These are phyloP conservation scores for Glycine latifolia DNA, from an alignment of 306 rosid genomes.

Conservation along the genomic window DNA sequence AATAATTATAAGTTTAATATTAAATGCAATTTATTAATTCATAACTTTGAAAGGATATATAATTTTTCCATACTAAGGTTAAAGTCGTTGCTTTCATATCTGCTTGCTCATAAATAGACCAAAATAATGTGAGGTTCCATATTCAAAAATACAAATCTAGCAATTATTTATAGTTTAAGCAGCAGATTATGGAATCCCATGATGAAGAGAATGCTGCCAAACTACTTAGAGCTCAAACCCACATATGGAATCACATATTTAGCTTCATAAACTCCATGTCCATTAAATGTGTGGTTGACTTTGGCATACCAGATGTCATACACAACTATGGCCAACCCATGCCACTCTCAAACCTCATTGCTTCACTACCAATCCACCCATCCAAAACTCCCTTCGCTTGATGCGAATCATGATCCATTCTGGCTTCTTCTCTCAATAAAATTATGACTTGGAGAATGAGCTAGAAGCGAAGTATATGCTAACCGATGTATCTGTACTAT, in stretches of 20 bases:
- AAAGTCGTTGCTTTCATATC: no score
- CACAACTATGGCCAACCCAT: conserved; percentile 42
- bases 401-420: conserved; percentile 42
- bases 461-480: background rate
- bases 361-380: conserved; percentile 31
- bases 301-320: conserved; percentile 43
- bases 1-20: no score
- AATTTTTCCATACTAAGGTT: no score
- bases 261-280: conserved; percentile 47
- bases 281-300: conserved; percentile 38
- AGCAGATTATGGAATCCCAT: conserved; percentile 29
- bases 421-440: background rate
- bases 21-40: no score
- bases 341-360: conserved; percentile 29
- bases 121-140: background rate
- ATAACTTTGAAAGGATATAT: no score
- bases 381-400: conserved; percentile 26
- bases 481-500: conserved; percentile 15
- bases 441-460: background rate
- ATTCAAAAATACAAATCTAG: background rate
- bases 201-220: conserved; percentile 7
- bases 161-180: no score
- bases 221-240: conserved; percentile 34
- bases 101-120: background rate
- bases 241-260: conserved; percentile 34